A percentile compares a stretch with the other conserved stretches of the same genome.
Evolutionary conservation across 495 filamentous ascomycete species (phyloP).

Genomic region (Choiromyces venosus): DNA sequence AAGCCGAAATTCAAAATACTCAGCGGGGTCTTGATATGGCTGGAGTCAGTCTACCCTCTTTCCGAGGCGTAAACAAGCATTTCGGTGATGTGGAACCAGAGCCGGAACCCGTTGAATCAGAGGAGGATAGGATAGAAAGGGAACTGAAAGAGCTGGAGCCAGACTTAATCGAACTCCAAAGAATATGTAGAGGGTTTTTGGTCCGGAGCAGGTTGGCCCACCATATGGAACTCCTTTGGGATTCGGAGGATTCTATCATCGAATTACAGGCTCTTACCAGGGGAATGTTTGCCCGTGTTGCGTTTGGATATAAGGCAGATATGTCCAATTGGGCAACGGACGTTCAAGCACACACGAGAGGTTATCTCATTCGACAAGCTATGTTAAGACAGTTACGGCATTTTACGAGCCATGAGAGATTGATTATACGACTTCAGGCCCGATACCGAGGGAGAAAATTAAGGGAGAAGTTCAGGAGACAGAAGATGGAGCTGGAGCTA

Average conservation of each 20-base stretch:
- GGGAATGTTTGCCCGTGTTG: slow-evolving; percentile 58
- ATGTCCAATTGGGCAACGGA: slow-evolving; percentile 37
- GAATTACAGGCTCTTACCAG: slow-evolving; percentile 79
- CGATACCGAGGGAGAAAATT: slow-evolving; percentile 71
- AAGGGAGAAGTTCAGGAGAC: slow-evolving; percentile 59
- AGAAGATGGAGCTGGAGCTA: slow-evolving; percentile 57
- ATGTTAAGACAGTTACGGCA: slow-evolving; percentile 56
- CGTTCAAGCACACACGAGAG: slow-evolving; percentile 52
- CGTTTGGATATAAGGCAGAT: slow-evolving; percentile 37
- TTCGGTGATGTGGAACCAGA: slow-evolving; percentile 69
- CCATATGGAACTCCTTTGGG: slow-evolving; percentile 86
- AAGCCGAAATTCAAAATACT: slow-evolving; percentile 92
- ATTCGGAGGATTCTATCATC: slow-evolving; percentile 68
- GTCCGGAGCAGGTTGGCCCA: slow-evolving; percentile 70
- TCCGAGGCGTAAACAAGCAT: slow-evolving; percentile 90
- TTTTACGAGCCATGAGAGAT: slow-evolving; percentile 64
- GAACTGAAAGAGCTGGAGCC: slow-evolving; percentile 71
- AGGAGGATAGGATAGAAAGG: slow-evolving; percentile 81
- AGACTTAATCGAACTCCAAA: slow-evolving; percentile 71
- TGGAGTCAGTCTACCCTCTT: slow-evolving; percentile 93
- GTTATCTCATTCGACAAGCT: slow-evolving; percentile 66
- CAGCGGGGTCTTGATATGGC: slow-evolving; percentile 95
- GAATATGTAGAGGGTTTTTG: slow-evolving; percentile 77
- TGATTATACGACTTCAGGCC: slow-evolving; percentile 77
- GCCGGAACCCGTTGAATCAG: slow-evolving; percentile 73